phyloP scores from a whole-genome alignment of 139 green algal genomes.

The Mychonastes homosphaera region DNA sequence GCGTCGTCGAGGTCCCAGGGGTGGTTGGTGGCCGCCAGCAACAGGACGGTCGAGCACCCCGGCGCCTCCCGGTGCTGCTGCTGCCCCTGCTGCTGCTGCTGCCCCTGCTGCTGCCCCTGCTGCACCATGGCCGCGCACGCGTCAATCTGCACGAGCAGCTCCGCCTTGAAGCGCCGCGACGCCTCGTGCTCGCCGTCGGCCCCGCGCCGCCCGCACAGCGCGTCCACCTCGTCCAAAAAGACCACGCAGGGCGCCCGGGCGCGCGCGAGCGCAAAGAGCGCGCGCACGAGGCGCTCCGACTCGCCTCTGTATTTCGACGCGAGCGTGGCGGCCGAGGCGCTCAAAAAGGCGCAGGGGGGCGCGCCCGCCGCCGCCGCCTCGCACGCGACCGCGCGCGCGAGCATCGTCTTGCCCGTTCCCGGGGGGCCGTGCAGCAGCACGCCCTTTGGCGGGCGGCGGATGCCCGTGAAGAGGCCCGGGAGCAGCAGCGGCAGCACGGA shows the following conservation, averaged over 20 bases:
- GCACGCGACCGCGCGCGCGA: constrained; percentile 74
- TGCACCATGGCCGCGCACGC: background rate
- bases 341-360: constrained; percentile 90
- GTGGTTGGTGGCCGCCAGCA: constrained; percentile 93
- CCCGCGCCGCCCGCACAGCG: constrained; percentile 69
- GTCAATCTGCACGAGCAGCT: constrained; percentile 81
- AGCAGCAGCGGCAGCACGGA: constrained; percentile 78
- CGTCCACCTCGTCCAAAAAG: constrained; percentile 92
- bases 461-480: constrained; percentile 83
- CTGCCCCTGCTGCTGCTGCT: background rate
- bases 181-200: constrained; percentile 80
- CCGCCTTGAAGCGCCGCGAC: constrained; percentile 77
- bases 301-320: constrained; percentile 79
- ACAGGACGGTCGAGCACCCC: constrained; percentile 57
- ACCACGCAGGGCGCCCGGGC: constrained; percentile 63
- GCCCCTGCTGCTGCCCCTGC: background rate
- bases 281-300: constrained; percentile 38
- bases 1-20: constrained; percentile 94
- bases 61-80: background rate
- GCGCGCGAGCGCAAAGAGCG: constrained; percentile 79
- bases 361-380: constrained; percentile 73
- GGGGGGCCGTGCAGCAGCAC: constrained; percentile 92
- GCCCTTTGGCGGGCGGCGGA: constrained; percentile 80
- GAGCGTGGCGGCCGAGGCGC: constrained; percentile 79
- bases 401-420: constrained; percentile 87